phyloP scores from a whole-genome alignment of 345 rosid species.

The thale cress (Arabidopsis thaliana) region TAIR10.1 NC_003075.7:14534001-14534500 shows the following conservation, averaged over 20 bases:
- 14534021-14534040: constrained; percentile 2
- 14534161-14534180: constrained; percentile 15
- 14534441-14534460: neutral
- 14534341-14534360: constrained; percentile 2
- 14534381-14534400: neutral
- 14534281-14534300: constrained; percentile 16
- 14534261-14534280: constrained; percentile 18
- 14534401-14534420: constrained; percentile 20
- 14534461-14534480: constrained; percentile 16
- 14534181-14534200: constrained; percentile 26
- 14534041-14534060: neutral
- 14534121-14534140: constrained; percentile 15
- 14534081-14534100: constrained; percentile 3
- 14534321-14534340: constrained; percentile 12
- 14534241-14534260: constrained; percentile 39
- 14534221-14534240: constrained; percentile 15
- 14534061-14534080: constrained; percentile 24
- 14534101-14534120: constrained; percentile 10
- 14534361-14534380: constrained; percentile 2
- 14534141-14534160: constrained; percentile 28
- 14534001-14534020: constrained; percentile 61
- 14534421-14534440: neutral
- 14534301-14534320: neutral
- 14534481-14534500: constrained; percentile 39
- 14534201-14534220: constrained; percentile 29